Evolutionary conservation across 768 basidiomycete species (phyloP).

Genomic region (Crucibulum laeve): DNA sequence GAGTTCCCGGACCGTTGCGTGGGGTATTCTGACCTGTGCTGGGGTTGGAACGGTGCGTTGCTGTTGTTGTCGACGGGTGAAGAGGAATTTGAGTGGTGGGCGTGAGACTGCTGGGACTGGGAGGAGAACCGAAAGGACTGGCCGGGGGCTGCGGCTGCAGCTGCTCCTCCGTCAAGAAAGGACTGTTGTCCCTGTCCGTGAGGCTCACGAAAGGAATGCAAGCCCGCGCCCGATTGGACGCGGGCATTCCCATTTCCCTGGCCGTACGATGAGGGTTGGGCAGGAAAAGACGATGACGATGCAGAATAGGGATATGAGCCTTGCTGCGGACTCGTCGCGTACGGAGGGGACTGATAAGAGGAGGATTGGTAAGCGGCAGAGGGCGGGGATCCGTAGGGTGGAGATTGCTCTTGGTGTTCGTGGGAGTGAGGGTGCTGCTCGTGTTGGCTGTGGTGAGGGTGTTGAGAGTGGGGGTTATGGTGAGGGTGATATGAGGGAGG

Average conservation of each 20-base stretch:
- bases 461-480: no score
- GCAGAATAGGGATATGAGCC: no score
- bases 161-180: constrained; percentile 56
- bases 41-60: no score
- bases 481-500: no score
- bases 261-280: constrained; percentile 27
- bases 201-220: constrained; percentile 77
- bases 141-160: constrained; percentile 31
- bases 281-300: no score
- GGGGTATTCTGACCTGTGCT: no score
- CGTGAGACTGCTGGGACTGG: no score
- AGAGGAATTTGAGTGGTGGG: constrained; percentile 25
- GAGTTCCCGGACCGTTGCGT: constrained; percentile 49
- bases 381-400: no score
- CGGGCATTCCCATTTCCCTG: constrained; percentile 32
- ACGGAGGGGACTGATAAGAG: no score
- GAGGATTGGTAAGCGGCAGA: no score
- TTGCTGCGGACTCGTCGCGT: no score
- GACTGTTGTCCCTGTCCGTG: constrained; percentile 77
- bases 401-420: constrained; percentile 27
- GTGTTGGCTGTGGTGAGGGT: constrained; percentile 76
- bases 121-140: constrained; percentile 71
- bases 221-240: constrained; percentile 8
- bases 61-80: constrained; percentile 20
- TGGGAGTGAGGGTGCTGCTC: constrained; percentile 31